Conservation (phyloP, 352 stramenopile species). For the Globisporangium carolinianum region DNA sequence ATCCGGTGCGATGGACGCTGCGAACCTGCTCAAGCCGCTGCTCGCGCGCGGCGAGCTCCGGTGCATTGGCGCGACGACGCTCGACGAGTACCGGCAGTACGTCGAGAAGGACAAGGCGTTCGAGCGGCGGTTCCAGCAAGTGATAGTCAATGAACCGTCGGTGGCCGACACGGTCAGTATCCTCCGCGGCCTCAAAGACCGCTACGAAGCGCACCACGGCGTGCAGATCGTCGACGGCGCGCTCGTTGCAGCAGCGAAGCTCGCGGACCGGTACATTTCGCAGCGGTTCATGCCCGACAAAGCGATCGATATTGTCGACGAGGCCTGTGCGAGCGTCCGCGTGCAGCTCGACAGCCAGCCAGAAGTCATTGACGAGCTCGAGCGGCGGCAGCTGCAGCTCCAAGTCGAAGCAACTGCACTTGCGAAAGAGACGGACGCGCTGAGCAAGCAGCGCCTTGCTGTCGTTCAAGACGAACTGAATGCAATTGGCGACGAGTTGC, state of each 20-base stretch:
- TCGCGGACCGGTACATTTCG: conserved; percentile 92
- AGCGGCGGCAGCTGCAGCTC: conserved; percentile 92
- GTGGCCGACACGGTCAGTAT: conserved; percentile 96
- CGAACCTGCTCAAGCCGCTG: conserved; percentile 98
- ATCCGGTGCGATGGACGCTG: conserved; percentile 94
- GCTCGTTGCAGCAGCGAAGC: conserved; percentile 91
- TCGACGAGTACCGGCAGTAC: conserved; percentile 97
- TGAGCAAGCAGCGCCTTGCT: conserved; percentile 88
- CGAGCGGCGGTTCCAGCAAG: conserved; percentile 96
- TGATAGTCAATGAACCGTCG: conserved; percentile 91
- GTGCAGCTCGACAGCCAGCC: conserved; percentile 94
- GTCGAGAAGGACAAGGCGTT: conserved; percentile 99
- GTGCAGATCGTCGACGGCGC: conserved; percentile 93
- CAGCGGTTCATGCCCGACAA: conserved; percentile 92
- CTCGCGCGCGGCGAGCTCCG: conserved; percentile 93
- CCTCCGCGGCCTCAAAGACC: conserved; percentile 91
- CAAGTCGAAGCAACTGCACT: conserved; percentile 94
- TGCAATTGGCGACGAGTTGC: conserved; percentile 88
- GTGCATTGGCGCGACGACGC: conserved; percentile 97
- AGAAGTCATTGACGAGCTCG: conserved; percentile 94
- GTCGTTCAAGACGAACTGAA: conserved; percentile 90
- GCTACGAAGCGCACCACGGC: conserved; percentile 97
- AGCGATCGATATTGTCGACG: conserved; percentile 94
- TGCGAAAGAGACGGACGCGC: conserved; percentile 90
- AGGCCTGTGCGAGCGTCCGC: conserved; percentile 87